phyloP scores from a whole-genome alignment of 257 asterid species.

The Lithospermum erythrorhizon region DNA sequence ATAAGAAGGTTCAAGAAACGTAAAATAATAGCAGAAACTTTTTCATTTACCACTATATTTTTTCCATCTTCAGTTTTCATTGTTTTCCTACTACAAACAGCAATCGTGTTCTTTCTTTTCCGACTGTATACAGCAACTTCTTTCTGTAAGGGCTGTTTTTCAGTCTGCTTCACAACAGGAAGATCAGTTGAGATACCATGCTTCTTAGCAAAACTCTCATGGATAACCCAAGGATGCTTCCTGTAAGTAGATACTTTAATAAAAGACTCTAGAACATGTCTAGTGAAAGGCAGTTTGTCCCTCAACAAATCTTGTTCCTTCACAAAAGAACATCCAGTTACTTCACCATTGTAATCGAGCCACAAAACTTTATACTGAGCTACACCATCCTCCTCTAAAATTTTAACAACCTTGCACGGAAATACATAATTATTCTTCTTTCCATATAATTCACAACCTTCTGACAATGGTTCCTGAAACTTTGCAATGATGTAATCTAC shows the following conservation, averaged over 20 bases:
- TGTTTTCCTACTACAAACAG: slow-evolving; percentile 53
- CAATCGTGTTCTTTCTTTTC: too few relatives aligned
- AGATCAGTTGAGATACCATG: slow-evolving; percentile 60
- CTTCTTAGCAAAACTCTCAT: slow-evolving; percentile 62
- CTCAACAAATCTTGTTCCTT: slow-evolving; percentile 48
- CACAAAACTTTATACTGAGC: slow-evolving; percentile 63
- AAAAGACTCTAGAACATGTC: slow-evolving; percentile 66
- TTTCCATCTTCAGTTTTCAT: slow-evolving; percentile 50
- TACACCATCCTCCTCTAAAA: slow-evolving; percentile 41
- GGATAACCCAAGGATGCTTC: slow-evolving; percentile 82
- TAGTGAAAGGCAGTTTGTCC: slow-evolving; percentile 60
- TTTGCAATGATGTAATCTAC: slow-evolving; percentile 59
- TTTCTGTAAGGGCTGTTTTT: slow-evolving; percentile 32
- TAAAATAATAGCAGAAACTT: not conserved
- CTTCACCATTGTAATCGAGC: slow-evolving; percentile 50
- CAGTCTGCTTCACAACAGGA: slow-evolving; percentile 45
- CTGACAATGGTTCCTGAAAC: slow-evolving; percentile 53
- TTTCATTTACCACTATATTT: slow-evolving; percentile 30
- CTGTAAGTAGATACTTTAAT: slow-evolving; percentile 83
- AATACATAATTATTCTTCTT: slow-evolving; percentile 47
- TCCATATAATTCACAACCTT: slow-evolving; percentile 67
- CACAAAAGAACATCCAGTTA: slow-evolving; percentile 37
- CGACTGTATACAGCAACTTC: slow-evolving; percentile 30
- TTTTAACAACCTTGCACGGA: slow-evolving; percentile 55
- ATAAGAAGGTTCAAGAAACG: not conserved